Evolutionary conservation across 2,329 filamentous ascomycete species (phyloP).

Genomic region (Amylocarpus encephaloides): DNA sequence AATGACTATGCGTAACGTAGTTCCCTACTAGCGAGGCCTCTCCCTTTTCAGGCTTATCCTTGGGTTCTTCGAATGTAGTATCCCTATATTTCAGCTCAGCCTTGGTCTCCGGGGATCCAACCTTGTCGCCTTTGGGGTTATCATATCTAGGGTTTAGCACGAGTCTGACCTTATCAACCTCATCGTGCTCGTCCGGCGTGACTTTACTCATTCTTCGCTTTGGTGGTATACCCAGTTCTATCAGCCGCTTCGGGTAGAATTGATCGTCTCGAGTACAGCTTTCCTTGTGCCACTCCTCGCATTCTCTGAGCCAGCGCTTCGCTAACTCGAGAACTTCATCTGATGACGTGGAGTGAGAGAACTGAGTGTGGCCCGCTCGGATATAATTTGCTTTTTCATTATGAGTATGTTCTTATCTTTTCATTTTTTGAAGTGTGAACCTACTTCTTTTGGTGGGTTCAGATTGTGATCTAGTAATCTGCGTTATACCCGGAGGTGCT

Average conservation of each 20-base stretch:
- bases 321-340: slow-evolving; percentile 3
- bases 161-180: background rate
- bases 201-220: background rate
- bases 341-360: background rate
- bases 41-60: background rate
- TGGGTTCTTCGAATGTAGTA: background rate
- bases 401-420: background rate
- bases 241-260: slow-evolving; percentile 1
- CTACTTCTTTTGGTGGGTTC: too few relatives aligned
- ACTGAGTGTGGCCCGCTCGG: background rate
- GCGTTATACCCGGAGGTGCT: background rate
- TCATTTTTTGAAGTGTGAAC: too few relatives aligned
- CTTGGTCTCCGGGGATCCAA: too few relatives aligned
- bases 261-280: background rate
- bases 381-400: background rate
- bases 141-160: background rate
- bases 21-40: background rate
- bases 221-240: background rate
- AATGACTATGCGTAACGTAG: slow-evolving; percentile 8
- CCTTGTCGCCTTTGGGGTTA: background rate
- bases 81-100: background rate
- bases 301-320: slow-evolving; percentile 1
- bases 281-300: background rate
- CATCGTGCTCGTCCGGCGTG: background rate
- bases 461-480: too few relatives aligned